These are phyloP conservation scores for Septoria petroselini DNA, from an alignment of 2,329 filamentous ascomycete species.

Conservation along the genomic window DNA sequence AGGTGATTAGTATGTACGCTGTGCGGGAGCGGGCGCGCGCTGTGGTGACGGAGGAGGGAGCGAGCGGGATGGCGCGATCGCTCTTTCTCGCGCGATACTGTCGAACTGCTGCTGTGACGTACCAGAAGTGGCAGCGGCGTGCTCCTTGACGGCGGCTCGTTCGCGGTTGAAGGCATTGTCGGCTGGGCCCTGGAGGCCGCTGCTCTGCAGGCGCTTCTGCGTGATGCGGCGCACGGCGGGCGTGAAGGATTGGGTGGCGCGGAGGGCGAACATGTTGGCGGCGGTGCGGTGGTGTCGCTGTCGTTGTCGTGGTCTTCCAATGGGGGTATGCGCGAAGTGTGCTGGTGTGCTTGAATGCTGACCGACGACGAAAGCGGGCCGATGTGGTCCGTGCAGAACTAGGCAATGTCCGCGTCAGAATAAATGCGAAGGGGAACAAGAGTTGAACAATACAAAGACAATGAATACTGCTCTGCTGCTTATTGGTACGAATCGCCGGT, in stretches of 20 bases:
- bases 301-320: not conserved
- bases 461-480: too few species aligned
- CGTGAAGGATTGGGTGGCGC: constrained; percentile 27
- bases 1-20: not conserved
- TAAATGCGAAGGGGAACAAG: too few species aligned
- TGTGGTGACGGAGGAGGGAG: too few species aligned
- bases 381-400: too few species aligned
- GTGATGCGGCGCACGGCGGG: constrained; percentile 33
- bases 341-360: not conserved
- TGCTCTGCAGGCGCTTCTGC: constrained; percentile 26
- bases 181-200: constrained; percentile 54
- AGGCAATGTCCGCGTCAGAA: too few species aligned
- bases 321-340: not conserved
- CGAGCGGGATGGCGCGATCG: too few species aligned
- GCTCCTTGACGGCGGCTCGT: constrained; percentile 83
- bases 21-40: too few species aligned
- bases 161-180: constrained; percentile 95
- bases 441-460: too few species aligned
- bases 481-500: too few species aligned
- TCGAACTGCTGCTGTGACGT: constrained; percentile 40
- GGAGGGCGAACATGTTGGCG: constrained; percentile 32
- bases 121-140: constrained; percentile 83
- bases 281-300: constrained; percentile 13
- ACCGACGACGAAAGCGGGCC: too few species aligned
- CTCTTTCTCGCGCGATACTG: not conserved